A percentile compares a stretch with the other conserved stretches of the same genome.
Evolutionary conservation across 768 basidiomycete species (phyloP).

Genomic region (Vararia minispora): DNA sequence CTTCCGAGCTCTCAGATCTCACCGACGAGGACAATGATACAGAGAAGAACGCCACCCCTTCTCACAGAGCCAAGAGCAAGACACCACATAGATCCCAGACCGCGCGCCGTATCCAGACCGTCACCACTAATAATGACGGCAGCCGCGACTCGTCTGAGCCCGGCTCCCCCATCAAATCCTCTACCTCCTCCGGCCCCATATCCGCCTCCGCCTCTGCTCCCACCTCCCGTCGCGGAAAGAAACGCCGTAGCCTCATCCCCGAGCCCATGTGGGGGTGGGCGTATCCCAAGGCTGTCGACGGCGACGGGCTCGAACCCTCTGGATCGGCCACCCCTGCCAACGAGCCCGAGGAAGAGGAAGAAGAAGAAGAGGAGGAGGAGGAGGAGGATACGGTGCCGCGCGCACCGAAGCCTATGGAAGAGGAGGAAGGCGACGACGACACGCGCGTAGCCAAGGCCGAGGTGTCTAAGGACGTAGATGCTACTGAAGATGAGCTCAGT

Average conservation of each 20-base stretch:
- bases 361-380: slow-evolving; percentile 33
- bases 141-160: slow-evolving; percentile 18
- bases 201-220: slow-evolving; percentile 7
- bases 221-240: slow-evolving; percentile 21
- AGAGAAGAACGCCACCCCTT: slow-evolving; percentile 17
- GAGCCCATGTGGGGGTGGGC: slow-evolving; percentile 86
- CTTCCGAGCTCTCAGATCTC: slow-evolving; percentile 75
- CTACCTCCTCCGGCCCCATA: too few species aligned
- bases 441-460: slow-evolving; percentile 7
- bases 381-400: slow-evolving; percentile 20
- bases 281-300: too few species aligned
- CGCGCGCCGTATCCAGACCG: slow-evolving; percentile 13
- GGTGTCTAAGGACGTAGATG: slow-evolving; percentile 10
- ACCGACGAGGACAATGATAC: slow-evolving; percentile 70
- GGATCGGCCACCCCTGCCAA: too few species aligned
- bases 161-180: slow-evolving; percentile 2
- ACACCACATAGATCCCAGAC: slow-evolving; percentile 1
- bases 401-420: slow-evolving; percentile 12
- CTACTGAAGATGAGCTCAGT: neutral
- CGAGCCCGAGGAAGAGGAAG: slow-evolving; percentile 32
- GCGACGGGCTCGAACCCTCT: too few species aligned
- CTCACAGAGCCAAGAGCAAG: slow-evolving; percentile 13
- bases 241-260: slow-evolving; percentile 61
- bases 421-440: slow-evolving; percentile 17
- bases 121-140: slow-evolving; percentile 19